phyloP scores from a whole-genome alignment of 2,329 filamentous ascomycete species.

The Cordyceps militaris region DNA sequence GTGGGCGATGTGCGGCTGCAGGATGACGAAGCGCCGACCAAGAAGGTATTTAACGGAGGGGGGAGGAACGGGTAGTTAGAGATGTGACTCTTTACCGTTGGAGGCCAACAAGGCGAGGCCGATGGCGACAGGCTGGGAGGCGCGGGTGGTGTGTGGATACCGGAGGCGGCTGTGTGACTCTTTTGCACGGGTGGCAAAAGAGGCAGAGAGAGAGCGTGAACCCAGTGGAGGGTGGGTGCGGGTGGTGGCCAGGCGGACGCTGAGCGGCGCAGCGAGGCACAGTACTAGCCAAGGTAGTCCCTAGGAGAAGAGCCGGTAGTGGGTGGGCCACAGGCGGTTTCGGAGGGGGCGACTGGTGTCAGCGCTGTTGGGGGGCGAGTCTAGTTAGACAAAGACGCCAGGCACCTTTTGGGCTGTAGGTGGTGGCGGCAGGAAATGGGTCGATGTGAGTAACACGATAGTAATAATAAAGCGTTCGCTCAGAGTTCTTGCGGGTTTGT shows the following conservation, averaged over 20 bases:
- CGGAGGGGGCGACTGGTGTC: slow-evolving; percentile 24
- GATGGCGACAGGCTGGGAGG: slow-evolving; percentile 20
- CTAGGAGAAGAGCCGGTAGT: neutral
- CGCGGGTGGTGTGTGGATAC: slow-evolving; percentile 16
- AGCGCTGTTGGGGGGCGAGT: neutral
- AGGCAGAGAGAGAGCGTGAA: slow-evolving; percentile 14
- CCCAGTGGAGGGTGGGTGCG: neutral
- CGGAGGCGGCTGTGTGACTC: slow-evolving; percentile 30
- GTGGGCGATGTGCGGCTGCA: slow-evolving; percentile 9
- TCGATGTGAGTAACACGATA: slow-evolving; percentile 6
- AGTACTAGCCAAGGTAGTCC: neutral
- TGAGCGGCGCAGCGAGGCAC: neutral
- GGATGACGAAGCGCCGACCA: neutral
- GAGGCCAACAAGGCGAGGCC: slow-evolving; percentile 20
- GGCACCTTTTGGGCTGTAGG: slow-evolving; percentile 5
- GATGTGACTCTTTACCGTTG: slow-evolving; percentile 27
- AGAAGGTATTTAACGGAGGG: slow-evolving; percentile 5
- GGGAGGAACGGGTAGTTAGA: slow-evolving; percentile 4
- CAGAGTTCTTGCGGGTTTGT: neutral
- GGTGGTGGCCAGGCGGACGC: slow-evolving; percentile 21
- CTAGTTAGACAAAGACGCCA: neutral
- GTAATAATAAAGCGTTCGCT: neutral
- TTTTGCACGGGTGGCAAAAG: slow-evolving; percentile 30
- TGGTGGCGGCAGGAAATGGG: neutral
- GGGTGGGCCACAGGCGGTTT: slow-evolving; percentile 27